Evolutionary conservation across 768 basidiomycete species (phyloP).

Genomic region (Auriscalpium microsporum): DNA sequence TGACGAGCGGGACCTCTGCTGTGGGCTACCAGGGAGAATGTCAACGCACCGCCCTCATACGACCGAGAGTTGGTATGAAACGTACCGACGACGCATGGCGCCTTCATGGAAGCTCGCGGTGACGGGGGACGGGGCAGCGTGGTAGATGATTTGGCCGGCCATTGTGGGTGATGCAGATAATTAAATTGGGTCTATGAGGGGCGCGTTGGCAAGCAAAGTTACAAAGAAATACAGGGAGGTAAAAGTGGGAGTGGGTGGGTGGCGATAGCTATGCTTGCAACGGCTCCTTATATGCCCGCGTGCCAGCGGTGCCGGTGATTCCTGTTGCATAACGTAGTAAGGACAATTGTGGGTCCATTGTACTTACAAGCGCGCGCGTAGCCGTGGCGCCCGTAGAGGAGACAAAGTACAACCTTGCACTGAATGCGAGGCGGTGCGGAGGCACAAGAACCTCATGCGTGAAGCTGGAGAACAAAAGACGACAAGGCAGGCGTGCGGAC

Average conservation of each 20-base stretch:
- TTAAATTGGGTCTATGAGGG: background rate
- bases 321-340: background rate
- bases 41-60: background rate
- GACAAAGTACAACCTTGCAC: background rate
- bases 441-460: too few species aligned
- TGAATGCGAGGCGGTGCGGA: too few species aligned
- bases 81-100: background rate
- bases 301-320: background rate
- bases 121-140: background rate
- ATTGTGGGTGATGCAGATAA: background rate
- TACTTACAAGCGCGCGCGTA: background rate
- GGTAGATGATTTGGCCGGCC: background rate
- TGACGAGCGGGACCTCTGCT: constrained; percentile 19
- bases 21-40: background rate
- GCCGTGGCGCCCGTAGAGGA: background rate
- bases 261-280: background rate
- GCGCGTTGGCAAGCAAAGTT: background rate
- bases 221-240: background rate
- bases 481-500: too few species aligned
- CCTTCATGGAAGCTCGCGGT: background rate
- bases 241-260: background rate
- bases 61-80: background rate
- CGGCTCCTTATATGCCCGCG: background rate
- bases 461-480: too few species aligned
- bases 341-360: background rate